These are phyloP conservation scores for Septoria linicola DNA, from an alignment of 2,329 filamentous ascomycete genomes.

Conservation along the genomic window DNA sequence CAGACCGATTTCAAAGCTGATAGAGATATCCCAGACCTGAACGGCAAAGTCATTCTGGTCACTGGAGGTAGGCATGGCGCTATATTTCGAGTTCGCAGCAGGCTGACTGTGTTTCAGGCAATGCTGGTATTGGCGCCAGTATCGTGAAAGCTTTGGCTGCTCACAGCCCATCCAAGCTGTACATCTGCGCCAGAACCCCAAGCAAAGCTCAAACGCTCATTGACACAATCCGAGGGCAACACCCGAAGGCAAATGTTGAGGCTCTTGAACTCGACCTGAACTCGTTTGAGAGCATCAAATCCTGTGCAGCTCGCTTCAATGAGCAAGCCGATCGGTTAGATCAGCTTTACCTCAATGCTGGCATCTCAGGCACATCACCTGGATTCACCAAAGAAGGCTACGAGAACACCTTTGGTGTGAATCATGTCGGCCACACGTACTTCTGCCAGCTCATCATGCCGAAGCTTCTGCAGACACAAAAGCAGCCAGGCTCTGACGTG, in stretches of 20 bases:
- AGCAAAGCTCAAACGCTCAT: constrained; percentile 46
- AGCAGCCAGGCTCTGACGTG: constrained; percentile 42
- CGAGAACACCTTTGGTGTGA: constrained; percentile 39
- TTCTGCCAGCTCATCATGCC: constrained; percentile 31
- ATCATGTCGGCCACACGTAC: constrained; percentile 35
- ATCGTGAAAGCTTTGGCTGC: constrained; percentile 46
- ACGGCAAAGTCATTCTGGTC: constrained; percentile 45
- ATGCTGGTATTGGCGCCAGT: constrained; percentile 49
- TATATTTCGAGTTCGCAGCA: no score
- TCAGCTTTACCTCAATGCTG: constrained; percentile 47
- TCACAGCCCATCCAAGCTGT: constrained; percentile 48
- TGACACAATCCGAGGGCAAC: constrained; percentile 38
- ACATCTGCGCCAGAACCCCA: constrained; percentile 47
- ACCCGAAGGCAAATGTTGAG: constrained; percentile 40
- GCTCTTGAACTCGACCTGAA: no score
- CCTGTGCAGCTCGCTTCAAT: constrained; percentile 40
- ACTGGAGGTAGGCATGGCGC: constrained; percentile 44
- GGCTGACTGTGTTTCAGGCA: constrained; percentile 32
- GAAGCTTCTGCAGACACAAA: constrained; percentile 45
- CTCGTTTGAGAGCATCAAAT: constrained; percentile 23
- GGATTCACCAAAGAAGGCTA: constrained; percentile 40
- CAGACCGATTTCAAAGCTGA: constrained; percentile 21
- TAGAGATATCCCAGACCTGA: constrained; percentile 43
- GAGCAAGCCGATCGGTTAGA: constrained; percentile 40
- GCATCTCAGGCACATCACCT: constrained; percentile 37